Evolutionary conservation across 768 basidiomycete species (phyloP).

Genomic region (Rubroboletus satanas): DNA sequence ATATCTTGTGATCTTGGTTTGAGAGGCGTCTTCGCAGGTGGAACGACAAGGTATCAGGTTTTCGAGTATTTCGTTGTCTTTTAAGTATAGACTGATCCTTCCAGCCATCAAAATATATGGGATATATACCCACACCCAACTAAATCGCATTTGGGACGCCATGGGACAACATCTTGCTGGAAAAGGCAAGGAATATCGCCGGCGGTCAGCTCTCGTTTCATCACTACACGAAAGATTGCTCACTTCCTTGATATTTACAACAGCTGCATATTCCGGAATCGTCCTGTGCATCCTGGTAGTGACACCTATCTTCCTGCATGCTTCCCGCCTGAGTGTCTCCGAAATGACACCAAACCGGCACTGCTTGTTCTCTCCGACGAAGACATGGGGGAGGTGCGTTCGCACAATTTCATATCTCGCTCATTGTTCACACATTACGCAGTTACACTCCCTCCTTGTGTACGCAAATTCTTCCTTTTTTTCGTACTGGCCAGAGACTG

Average conservation of each 20-base stretch:
- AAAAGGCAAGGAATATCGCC: conserved; percentile 50
- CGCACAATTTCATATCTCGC: neutral
- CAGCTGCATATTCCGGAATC: conserved; percentile 46
- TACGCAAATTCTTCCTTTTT: conserved; percentile 28
- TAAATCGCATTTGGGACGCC: conserved; percentile 46
- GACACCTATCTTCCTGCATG: conserved; percentile 48
- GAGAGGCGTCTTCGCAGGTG: conserved; percentile 25
- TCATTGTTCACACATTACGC: neutral
- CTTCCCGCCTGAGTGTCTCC: conserved; percentile 42
- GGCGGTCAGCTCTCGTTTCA: conserved; percentile 35
- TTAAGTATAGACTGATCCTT: neutral
- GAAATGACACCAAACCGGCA: conserved; percentile 9
- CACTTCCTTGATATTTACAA: neutral
- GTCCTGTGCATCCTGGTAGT: conserved; percentile 32
- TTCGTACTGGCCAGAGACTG: conserved; percentile 22
- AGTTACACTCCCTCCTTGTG: conserved; percentile 62
- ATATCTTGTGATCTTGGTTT: neutral
- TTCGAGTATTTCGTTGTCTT: neutral
- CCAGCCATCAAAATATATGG: conserved; percentile 49
- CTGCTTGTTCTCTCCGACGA: conserved; percentile 39
- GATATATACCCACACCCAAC: conserved; percentile 46
- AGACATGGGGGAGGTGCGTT: conserved; percentile 44
- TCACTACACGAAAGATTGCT: neutral
- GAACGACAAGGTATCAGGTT: conserved; percentile 37
- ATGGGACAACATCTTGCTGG: conserved; percentile 40